phyloP scores from a whole-genome alignment of 192 early-diverging fungal genomes.

The Backusella liffmaniae region DNA sequence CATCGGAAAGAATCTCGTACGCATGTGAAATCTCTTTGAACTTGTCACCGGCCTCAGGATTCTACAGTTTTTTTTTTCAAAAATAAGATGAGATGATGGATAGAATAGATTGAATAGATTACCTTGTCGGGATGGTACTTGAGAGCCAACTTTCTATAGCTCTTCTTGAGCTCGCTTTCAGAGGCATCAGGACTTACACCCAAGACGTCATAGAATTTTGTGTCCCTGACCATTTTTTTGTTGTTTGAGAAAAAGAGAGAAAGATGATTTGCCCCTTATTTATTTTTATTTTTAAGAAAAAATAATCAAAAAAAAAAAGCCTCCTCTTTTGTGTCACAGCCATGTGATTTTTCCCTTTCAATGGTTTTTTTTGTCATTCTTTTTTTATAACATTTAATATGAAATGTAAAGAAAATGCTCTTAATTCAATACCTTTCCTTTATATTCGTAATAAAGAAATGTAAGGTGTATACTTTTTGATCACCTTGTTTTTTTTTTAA shows the following conservation, averaged over 20 bases:
- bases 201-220: slow-evolving; percentile 90
- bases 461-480: too few species aligned
- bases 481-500: too few species aligned
- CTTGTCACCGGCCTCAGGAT: slow-evolving; percentile 83
- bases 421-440: too few species aligned
- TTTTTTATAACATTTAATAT: too few species aligned
- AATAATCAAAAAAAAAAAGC: not conserved
- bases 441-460: too few species aligned
- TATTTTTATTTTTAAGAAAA: not conserved
- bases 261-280: not conserved
- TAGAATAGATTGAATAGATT: not conserved
- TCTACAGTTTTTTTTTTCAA: slow-evolving; percentile 44
- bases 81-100: not conserved
- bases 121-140: slow-evolving; percentile 89
- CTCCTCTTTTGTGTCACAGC: not conserved
- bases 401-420: too few species aligned
- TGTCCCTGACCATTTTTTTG: slow-evolving; percentile 62
- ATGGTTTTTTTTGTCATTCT: too few species aligned
- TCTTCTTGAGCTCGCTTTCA: slow-evolving; percentile 93
- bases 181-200: slow-evolving; percentile 74
- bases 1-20: slow-evolving; percentile 93
- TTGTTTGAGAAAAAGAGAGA: not conserved
- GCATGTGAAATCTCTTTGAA: slow-evolving; percentile 99
- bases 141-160: slow-evolving; percentile 95
- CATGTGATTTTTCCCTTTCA: not conserved